Base-by-base conservation (phyloP, 1,284 basidiomycete genomes). In the Ustanciosporium gigantosporum region DNA sequence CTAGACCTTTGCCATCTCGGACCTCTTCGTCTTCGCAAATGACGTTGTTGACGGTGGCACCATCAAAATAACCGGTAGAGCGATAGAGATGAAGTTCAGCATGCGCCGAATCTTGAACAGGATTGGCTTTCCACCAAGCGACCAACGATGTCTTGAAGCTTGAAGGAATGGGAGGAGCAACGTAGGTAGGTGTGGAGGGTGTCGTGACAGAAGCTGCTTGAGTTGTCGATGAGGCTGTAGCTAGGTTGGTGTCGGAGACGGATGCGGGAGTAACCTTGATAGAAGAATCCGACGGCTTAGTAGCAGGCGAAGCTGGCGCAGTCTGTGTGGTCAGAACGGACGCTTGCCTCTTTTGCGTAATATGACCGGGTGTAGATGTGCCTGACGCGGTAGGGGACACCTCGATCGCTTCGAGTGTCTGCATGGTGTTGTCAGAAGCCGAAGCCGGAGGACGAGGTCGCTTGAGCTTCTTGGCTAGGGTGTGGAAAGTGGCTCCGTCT, bases 1-100 rank as follows among this genome's bases (percentile, higher is more conserved):
- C 57, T 13, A 58, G 48, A 4, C 52, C 51, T 19, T 42, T 66
- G 23, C 66, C 66, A 2, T 64, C 59, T 7, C 52, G 51, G 1
- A 71, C 44, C 24, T 58, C 58, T 22, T 67, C 40, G 19, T 44
- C 40, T 13, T 47, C 45, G 45, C 66, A 51, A 7, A 41, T 11
- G 3, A 66, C 70, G 40, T 72, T 72, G 29, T 58, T 52, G 31
- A 72, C 41, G 22, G 41, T 41, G 4, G 70, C 70, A 13, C 67
- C 67, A 13, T 58, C 27, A 47, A 72, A 70, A 44, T 65, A 70
- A 25, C 67, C 67, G 8, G 64, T 53, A 15, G 44, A 41, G n/a
- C 55, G 46, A 31, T 66, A 65, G 9, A 72, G 60, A 38, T 59
- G 52, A 8, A 72, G 49, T 48, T 72, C 70, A n/a, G 67, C 65